Evolutionary conservation across 1,284 basidiomycete species (phyloP).

Genomic region (Leccinum holopus): DNA sequence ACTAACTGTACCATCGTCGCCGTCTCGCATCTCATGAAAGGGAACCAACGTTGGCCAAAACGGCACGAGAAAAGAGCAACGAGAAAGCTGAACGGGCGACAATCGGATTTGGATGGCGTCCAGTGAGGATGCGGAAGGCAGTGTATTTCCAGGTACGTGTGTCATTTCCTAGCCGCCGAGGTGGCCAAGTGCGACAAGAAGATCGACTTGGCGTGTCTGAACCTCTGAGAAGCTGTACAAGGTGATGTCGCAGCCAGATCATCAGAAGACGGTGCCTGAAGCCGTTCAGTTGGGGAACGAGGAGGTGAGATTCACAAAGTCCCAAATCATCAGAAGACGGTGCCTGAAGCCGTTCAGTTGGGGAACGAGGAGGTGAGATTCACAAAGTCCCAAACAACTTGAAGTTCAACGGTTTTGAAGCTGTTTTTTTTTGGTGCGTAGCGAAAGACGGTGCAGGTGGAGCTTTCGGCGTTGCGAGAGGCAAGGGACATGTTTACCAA

Average conservation of each 20-base stretch:
- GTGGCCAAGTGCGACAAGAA: constrained; percentile 66
- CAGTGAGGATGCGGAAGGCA: constrained; percentile 15
- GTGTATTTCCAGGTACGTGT: constrained; percentile 75
- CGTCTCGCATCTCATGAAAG: too few relatives aligned
- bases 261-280: not conserved
- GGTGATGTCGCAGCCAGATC: constrained; percentile 10
- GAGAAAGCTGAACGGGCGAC: too few relatives aligned
- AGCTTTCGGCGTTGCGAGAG: too few relatives aligned
- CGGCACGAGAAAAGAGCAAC: too few relatives aligned
- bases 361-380: constrained; percentile 60
- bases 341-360: constrained; percentile 54
- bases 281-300: constrained; percentile 73
- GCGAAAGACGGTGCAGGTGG: too few relatives aligned
- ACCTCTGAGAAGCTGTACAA: constrained; percentile 75
- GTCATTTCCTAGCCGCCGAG: constrained; percentile 61
- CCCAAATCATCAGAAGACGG: constrained; percentile 27
- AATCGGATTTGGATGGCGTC: constrained; percentile 39
- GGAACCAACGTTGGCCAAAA: too few relatives aligned
- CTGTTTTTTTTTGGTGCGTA: too few relatives aligned
- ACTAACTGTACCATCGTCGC: too few relatives aligned
- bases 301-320: constrained; percentile 38
- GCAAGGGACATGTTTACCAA: too few relatives aligned
- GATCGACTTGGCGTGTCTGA: constrained; percentile 43
- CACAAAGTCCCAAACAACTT: too few relatives aligned
- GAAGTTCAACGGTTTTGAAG: too few relatives aligned